Evolutionary conservation across 1,139 yeast genomes (phyloP).

Genomic region (Diutina sp.): DNA sequence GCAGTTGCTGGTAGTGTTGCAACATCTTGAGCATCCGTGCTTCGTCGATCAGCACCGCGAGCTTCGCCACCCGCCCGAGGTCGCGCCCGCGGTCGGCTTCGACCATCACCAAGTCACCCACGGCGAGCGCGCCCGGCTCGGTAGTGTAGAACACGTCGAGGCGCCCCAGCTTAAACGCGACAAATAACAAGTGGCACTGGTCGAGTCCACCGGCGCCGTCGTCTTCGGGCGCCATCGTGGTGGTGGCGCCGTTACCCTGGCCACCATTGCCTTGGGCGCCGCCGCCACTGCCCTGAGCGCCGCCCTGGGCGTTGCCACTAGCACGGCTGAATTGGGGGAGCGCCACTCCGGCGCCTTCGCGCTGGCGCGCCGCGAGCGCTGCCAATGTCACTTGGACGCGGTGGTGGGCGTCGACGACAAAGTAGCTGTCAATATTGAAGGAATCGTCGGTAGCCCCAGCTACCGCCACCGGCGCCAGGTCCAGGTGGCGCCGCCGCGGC

Average conservation of each 20-base stretch:
- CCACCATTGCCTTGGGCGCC: not conserved
- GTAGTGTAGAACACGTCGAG: conserved; percentile 63
- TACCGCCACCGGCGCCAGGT: conserved; percentile 9
- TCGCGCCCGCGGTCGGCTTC: conserved; percentile 98
- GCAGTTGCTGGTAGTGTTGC: conserved; percentile 46
- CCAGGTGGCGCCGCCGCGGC: not conserved
- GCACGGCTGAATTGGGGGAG: conserved; percentile 24
- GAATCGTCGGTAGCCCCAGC: conserved; percentile 7
- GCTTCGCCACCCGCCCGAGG: conserved; percentile 64
- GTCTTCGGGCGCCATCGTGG: not conserved
- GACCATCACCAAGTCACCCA: conserved; percentile 78
- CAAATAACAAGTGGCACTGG: conserved; percentile 38
- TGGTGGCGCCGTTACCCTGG: not conserved
- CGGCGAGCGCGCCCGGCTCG: conserved; percentile 30
- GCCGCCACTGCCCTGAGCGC: not conserved
- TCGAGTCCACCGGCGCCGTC: conserved; percentile 16
- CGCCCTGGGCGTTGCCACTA: conserved; percentile 9
- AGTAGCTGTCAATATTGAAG: conserved; percentile 14
- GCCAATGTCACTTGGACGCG: conserved; percentile 21
- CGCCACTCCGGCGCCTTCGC: conserved; percentile 17
- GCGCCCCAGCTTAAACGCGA: conserved; percentile 79
- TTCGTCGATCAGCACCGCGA: conserved; percentile 56
- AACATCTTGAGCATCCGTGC: conserved; percentile 52
- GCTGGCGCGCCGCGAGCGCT: conserved; percentile 8
- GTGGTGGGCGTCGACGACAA: conserved; percentile 26